Base-by-base conservation (phyloP, 768 basidiomycete genomes). In the Lactarius tabidus region DNA sequence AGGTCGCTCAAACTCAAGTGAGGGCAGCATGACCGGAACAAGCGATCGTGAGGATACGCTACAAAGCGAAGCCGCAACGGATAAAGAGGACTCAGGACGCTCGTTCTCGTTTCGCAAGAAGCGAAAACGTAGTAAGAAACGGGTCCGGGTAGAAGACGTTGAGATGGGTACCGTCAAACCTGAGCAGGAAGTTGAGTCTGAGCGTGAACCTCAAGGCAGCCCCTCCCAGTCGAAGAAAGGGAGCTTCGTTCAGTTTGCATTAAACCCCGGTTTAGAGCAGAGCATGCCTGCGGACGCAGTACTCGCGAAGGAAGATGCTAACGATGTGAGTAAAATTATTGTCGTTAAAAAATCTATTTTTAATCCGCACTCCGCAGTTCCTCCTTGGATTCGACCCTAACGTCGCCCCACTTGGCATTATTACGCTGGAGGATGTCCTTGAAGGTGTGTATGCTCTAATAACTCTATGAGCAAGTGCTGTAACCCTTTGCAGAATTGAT, bases 231-330 rank as follows among this genome's bases (percentile, higher is more conserved):
- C 74, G 14, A 74, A 67, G 62, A 63, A 57, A 53, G 53, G 55
- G 29, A 54, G 57, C 36, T 58, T 48, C 59, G 70, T 62, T 36
- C 72, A 38, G 70, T 81, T 72, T 79, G 79, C 62, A 28, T 39
- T 69, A 1, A 78, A 76, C 0, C 72, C 73, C 60, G 70, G 74
- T 51, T 58, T 69, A 12, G 93, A 93, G 75, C 93, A 94, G 74
- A 88, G 82, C 71, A 91, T 93, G 85, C 93, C 93, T 53, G 90
- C 91, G 43, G 93, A 94, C 76, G 93, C 93, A 18, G 88, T 93
- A 60, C 76, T 95, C 65, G 82, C 85, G 3, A 86, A 90, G 71
- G 83, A 85, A 67, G 83, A 83, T 57, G 91, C 89, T 38, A 85
- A 87, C n/a, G 86, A 89, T 78, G 89, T 89, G 56, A 65, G 80